phyloP scores from a whole-genome alignment of 805 yeast genomes.

The Metschnikowia koreensis region DNA sequence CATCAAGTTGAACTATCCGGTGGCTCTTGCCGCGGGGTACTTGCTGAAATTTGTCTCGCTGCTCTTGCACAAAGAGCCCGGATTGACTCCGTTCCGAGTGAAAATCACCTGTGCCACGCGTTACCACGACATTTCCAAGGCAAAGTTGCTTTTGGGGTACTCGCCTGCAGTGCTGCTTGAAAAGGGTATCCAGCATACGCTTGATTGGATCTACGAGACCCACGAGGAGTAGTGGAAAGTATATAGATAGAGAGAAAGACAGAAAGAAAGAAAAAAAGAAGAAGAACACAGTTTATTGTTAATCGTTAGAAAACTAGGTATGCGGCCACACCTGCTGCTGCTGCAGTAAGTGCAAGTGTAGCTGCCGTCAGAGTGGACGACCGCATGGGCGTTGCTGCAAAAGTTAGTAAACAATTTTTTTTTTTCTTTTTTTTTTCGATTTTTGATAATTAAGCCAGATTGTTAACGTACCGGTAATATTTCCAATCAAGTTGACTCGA shows the following conservation, averaged over 20 bases:
- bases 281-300: neutral
- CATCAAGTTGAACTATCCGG: constrained; percentile 65
- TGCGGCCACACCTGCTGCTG: constrained; percentile 5
- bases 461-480: constrained; percentile 1
- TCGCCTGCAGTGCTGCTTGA: constrained; percentile 75
- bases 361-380: constrained; percentile 4
- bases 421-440: no score
- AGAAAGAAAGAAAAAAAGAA: neutral
- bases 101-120: constrained; percentile 88
- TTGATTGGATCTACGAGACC: constrained; percentile 86
- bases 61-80: constrained; percentile 78
- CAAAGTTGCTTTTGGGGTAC: constrained; percentile 75
- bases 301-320: no score
- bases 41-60: constrained; percentile 72
- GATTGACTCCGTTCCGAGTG: constrained; percentile 94
- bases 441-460: no score
- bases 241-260: neutral
- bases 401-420: neutral
- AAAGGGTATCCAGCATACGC: constrained; percentile 74
- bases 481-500: constrained; percentile 9
- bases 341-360: constrained; percentile 4
- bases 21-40: constrained; percentile 83
- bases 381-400: constrained; percentile 2
- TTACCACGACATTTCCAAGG: constrained; percentile 89
- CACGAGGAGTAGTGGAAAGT: constrained; percentile 9